Evolutionary conservation across 1,284 basidiomycete genomes (phyloP), one percentile per base, ranked within the genome.

Genomic region (Apiotrichum mycotoxinovorans): DNA sequence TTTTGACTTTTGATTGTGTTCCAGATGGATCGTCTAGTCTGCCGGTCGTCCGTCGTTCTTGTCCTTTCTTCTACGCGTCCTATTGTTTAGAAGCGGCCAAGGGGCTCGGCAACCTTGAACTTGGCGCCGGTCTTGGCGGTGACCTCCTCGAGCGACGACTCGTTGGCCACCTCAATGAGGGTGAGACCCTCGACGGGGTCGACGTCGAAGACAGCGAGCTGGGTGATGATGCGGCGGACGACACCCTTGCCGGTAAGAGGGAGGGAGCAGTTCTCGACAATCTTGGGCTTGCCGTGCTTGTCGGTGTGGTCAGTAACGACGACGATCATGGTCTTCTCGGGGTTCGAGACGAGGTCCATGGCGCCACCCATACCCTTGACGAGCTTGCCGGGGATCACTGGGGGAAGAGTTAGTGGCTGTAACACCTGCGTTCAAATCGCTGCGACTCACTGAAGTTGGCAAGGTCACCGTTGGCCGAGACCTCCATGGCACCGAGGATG

Each of bases 361-460:
- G 93, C 92, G 56, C 94, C 93, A 30, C 93, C 93, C 73, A 96
- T 93, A 50, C 89, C 88, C 81, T 89, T 91, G 52, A 91, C 84
- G 70, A 92, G 83, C 78, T 95, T 93, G 33, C 91, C 90, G 17
- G 93, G 92, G 66, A 97, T 91, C 42, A 26, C 20, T 22, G 22
- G n/a, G n/a, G 7, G n/a, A 30, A 30, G 40, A 41, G 40, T 20
- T 10, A 41, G 4, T 22, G 40, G 5, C 9, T 3, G 5, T 15
- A 18, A 15, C 11, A 18, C 35, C 30, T 4, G 37, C 8, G 14
- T 41, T 41, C 7, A n/a, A n/a, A n/a, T n/a, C n/a, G 5, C 4
- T 20, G n/a, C 7, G 8, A 22, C 40, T 22, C n/a, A 92, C 96
- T 98, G 74, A 91, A 98, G 81, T 98, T 98, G 52, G 95, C 71